Evolutionary conservation across 2,329 filamentous ascomycete genomes (phyloP).

Genomic region (Cladosporium halotolerans): DNA sequence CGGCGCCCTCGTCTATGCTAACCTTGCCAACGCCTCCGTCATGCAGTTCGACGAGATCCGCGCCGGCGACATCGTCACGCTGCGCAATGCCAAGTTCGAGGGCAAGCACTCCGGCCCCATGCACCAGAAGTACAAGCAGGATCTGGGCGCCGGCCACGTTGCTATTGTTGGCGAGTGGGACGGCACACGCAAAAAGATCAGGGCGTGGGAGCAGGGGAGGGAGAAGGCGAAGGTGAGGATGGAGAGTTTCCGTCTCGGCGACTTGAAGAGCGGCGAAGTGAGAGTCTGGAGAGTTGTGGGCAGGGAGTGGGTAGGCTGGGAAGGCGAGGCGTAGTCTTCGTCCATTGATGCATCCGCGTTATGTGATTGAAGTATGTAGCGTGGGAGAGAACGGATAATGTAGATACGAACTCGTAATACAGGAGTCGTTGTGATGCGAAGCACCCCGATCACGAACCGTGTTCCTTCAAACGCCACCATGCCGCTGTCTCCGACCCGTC

Average conservation of each 20-base stretch:
- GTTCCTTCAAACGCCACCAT: too few species aligned
- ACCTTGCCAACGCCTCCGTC: constrained; percentile 88
- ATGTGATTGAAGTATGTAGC: too few species aligned
- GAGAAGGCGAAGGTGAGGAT: constrained; percentile 68
- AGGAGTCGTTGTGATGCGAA: too few species aligned
- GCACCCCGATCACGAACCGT: too few species aligned
- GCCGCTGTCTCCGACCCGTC: too few species aligned
- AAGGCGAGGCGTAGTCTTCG: constrained; percentile 24
- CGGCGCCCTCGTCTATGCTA: constrained; percentile 87
- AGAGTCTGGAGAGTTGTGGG: constrained; percentile 97
- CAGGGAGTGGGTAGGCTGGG: constrained; percentile 88
- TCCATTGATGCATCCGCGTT: too few species aligned
- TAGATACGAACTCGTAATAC: too few species aligned
- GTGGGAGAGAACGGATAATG: too few species aligned
- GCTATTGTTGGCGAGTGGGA: constrained; percentile 94
- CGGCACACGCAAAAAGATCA: constrained; percentile 94
- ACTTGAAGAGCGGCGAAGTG: constrained; percentile 87
- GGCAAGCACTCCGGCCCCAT: constrained; percentile 83
- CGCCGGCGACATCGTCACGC: constrained; percentile 82
- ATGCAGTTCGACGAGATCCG: constrained; percentile 90
- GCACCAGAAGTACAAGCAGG: constrained; percentile 85
- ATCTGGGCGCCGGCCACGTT: constrained; percentile 71
- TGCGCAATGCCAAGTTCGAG: constrained; percentile 90
- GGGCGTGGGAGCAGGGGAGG: constrained; percentile 89
- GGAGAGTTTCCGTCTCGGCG: constrained; percentile 85